A percentile compares a stretch with the other conserved stretches of the same genome.
Conservation (phyloP, 2,329 filamentous ascomycete genomes). For the Fusarium sp. region DNA sequence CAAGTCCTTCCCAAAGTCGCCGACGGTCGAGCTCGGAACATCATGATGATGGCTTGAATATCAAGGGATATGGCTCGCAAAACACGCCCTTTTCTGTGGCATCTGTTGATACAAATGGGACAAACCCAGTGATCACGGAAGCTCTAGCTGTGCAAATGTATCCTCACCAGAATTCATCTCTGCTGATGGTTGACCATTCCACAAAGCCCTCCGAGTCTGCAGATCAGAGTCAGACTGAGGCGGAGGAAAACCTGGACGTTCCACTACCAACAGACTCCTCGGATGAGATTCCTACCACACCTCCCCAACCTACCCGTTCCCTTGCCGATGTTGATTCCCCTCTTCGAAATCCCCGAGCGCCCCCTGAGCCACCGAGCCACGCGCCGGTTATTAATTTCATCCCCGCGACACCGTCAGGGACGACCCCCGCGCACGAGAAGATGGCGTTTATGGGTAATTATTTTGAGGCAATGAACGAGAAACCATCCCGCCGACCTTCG, state of each 20-base stretch:
- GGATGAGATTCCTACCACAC: slow-evolving; percentile 59
- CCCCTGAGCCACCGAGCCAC: slow-evolving; percentile 62
- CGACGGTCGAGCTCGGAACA: slow-evolving; percentile 57
- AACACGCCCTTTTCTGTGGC: slow-evolving; percentile 71
- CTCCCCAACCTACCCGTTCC: slow-evolving; percentile 61
- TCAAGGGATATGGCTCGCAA: slow-evolving; percentile 64
- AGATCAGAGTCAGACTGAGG: slow-evolving; percentile 48
- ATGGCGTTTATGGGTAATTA: slow-evolving; percentile 65
- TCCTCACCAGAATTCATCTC: slow-evolving; percentile 72
- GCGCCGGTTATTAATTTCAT: slow-evolving; percentile 67
- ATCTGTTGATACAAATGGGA: slow-evolving; percentile 70
- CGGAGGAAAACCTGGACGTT: slow-evolving; percentile 32
- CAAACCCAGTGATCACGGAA: slow-evolving; percentile 72
- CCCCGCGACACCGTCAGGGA: slow-evolving; percentile 70
- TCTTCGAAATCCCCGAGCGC: slow-evolving; percentile 69
- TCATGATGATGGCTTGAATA: slow-evolving; percentile 65
- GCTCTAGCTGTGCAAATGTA: slow-evolving; percentile 71
- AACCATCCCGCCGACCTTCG: slow-evolving; percentile 60
- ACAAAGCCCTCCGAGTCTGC: slow-evolving; percentile 61
- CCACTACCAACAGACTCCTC: slow-evolving; percentile 53
- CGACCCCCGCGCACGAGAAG: slow-evolving; percentile 66
- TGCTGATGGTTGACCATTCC: slow-evolving; percentile 69
- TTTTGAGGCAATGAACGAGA: slow-evolving; percentile 60
- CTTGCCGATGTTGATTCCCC: slow-evolving; percentile 70
- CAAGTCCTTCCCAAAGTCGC: slow-evolving; percentile 47